A percentile compares a stretch with the other conserved stretches of the same genome.
Conservation (phyloP, 441 rosid genomes). For the Gossypium davidsonii region DNA sequence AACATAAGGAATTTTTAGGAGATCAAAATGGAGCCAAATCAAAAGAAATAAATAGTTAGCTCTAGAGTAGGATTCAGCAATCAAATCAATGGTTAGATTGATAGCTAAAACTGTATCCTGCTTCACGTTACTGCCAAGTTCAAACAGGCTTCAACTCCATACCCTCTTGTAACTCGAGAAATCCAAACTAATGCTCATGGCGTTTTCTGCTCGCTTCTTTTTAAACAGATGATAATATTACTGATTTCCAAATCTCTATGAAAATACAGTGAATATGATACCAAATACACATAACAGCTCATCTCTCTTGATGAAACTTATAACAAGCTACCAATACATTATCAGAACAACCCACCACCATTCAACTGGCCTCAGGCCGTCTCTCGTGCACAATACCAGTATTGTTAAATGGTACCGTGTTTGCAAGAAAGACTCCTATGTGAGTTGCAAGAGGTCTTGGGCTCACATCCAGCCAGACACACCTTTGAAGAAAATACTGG, state of each 20-base stretch:
- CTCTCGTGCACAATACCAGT: too few relatives aligned
- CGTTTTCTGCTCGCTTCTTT: not conserved
- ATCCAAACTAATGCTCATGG: not conserved
- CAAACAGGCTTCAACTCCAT: not conserved
- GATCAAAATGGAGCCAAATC: not conserved
- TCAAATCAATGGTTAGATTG: not conserved
- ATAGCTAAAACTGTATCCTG: not conserved
- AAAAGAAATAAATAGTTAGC: not conserved
- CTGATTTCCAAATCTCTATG: not conserved
- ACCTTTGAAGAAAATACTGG: too few relatives aligned
- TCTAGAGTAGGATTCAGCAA: not conserved
- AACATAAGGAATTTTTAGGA: constrained; percentile 7
- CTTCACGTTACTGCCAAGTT: not conserved
- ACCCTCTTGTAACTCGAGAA: not conserved
- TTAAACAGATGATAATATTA: not conserved
- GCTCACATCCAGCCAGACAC: too few relatives aligned
- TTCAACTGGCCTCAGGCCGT: too few relatives aligned
- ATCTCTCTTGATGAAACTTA: not conserved
- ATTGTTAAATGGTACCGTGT: too few relatives aligned
- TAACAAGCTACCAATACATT: not conserved
- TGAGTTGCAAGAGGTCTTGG: too few relatives aligned
- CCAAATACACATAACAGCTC: not conserved
- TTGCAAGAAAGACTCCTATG: too few relatives aligned
- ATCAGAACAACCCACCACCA: too few relatives aligned
- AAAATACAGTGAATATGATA: not conserved